These are phyloP conservation scores for Apiospora phragmitis DNA, from an alignment of 2,329 filamentous ascomycete genomes.

Conservation along the genomic window DNA sequence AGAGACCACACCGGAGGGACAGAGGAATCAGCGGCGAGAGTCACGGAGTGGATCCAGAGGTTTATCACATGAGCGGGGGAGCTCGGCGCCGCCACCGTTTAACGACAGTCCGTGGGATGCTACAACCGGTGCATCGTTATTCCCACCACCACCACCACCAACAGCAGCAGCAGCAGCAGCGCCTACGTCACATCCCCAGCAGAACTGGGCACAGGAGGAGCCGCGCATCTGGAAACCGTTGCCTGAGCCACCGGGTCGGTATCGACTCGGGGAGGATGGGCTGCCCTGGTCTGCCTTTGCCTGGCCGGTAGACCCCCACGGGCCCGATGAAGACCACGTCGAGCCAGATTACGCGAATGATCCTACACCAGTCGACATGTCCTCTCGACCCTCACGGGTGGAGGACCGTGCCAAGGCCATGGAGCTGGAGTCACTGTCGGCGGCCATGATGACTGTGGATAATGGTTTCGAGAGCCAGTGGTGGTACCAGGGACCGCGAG, in stretches of 20 bases:
- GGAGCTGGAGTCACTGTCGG: slow-evolving; percentile 50
- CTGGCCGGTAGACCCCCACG: slow-evolving; percentile 33
- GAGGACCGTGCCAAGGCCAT: slow-evolving; percentile 37
- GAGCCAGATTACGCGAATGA: slow-evolving; percentile 22
- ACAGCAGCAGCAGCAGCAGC: background rate
- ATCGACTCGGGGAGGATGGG: slow-evolving; percentile 47
- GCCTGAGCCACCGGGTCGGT: slow-evolving; percentile 39
- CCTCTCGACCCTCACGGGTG: slow-evolving; percentile 21
- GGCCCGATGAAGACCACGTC: slow-evolving; percentile 24
- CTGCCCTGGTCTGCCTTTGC: slow-evolving; percentile 47
- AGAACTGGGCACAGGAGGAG: slow-evolving; percentile 18
- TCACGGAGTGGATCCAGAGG: slow-evolving; percentile 25
- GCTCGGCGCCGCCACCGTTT: slow-evolving; percentile 49
- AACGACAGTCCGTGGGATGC: slow-evolving; percentile 50
- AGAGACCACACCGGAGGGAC: background rate
- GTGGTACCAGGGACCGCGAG: slow-evolving; percentile 51
- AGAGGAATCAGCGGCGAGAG: slow-evolving; percentile 13
- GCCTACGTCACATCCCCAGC: slow-evolving; percentile 9
- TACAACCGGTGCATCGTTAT: slow-evolving; percentile 29
- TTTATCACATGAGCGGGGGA: slow-evolving; percentile 44
- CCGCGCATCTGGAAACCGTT: slow-evolving; percentile 43
- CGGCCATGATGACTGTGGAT: slow-evolving; percentile 57
- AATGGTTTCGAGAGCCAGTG: slow-evolving; percentile 60
- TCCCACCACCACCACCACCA: slow-evolving; percentile 17
- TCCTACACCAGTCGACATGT: slow-evolving; percentile 26